phyloP scores from a whole-genome alignment of 257 asterid genomes.

The Mentha longifolia region DNA sequence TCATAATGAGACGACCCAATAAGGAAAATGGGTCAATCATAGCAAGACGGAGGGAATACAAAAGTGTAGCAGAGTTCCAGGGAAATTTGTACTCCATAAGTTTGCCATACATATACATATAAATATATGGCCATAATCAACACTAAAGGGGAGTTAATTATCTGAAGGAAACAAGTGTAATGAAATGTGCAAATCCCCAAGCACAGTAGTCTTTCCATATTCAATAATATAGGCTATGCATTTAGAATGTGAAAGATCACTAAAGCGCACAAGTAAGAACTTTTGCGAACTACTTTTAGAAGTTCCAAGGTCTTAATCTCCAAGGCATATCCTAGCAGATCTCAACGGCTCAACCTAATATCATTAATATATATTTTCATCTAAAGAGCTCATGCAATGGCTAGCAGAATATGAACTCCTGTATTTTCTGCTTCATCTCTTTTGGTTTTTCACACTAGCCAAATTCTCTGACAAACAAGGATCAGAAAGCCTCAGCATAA shows the following conservation, averaged over 20 bases:
- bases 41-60: no score
- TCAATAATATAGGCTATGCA: slow-evolving; percentile 10
- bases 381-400: neutral
- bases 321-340: neutral
- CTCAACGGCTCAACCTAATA: neutral
- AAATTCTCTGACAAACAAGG: neutral
- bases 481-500: neutral
- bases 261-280: slow-evolving; percentile 18
- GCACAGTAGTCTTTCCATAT: slow-evolving; percentile 7
- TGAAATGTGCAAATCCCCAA: neutral
- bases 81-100: neutral
- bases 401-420: slow-evolving; percentile 7
- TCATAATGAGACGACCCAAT: no score
- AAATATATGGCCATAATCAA: neutral
- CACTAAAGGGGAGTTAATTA: neutral
- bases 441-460: neutral
- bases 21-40: no score
- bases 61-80: slow-evolving; percentile 3
- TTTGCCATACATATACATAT: neutral
- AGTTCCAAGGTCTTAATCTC: slow-evolving; percentile 15
- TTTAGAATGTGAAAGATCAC: neutral
- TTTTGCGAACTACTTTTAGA: neutral
- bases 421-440: neutral
- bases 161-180: neutral
- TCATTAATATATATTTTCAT: neutral